A percentile compares a stretch with the other conserved stretches of the same genome.
Evolutionary conservation across 169 alveolate genomes (phyloP).

Genomic region (Plasmodium gaboni): DNA sequence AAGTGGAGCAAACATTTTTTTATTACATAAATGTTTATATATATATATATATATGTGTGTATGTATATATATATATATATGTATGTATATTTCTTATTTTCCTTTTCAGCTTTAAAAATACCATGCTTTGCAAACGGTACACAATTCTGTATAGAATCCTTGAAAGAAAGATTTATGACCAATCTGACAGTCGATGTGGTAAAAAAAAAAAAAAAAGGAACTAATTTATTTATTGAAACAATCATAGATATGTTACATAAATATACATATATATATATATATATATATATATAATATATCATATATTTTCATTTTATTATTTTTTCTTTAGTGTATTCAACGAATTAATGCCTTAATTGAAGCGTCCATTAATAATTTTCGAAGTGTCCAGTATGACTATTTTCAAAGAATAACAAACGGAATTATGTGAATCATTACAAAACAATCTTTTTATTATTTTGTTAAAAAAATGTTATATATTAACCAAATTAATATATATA

Average conservation of each 20-base stretch:
- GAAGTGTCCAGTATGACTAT: slow-evolving; percentile 96
- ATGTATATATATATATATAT: slow-evolving; percentile 7
- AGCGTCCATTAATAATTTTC: slow-evolving; percentile 93
- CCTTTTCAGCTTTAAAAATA: slow-evolving; percentile 87
- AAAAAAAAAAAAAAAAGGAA: not conserved
- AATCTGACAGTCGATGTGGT: slow-evolving; percentile 86
- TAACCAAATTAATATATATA: not conserved
- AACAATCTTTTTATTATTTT: slow-evolving; percentile 15
- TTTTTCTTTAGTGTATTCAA: slow-evolving; percentile 82
- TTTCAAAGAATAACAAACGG: slow-evolving; percentile 96
- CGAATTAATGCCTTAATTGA: slow-evolving; percentile 92
- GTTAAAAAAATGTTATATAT: slow-evolving; percentile 5
- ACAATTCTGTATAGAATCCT: slow-evolving; percentile 81
- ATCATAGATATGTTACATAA: not conserved
- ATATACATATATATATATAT: not conserved
- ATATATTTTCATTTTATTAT: slow-evolving; percentile 1
- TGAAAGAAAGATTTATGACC: slow-evolving; percentile 89
- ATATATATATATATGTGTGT: too few species aligned
- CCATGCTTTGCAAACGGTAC: slow-evolving; percentile 92
- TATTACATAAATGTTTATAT: not conserved
- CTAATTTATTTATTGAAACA: not conserved
- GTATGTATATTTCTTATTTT: slow-evolving; percentile 4
- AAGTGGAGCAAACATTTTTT: not conserved
- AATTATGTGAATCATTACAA: slow-evolving; percentile 83
- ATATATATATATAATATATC: not conserved